Conservation (phyloP, 2,329 filamentous ascomycete species). For the Knufia fluminis region DNA sequence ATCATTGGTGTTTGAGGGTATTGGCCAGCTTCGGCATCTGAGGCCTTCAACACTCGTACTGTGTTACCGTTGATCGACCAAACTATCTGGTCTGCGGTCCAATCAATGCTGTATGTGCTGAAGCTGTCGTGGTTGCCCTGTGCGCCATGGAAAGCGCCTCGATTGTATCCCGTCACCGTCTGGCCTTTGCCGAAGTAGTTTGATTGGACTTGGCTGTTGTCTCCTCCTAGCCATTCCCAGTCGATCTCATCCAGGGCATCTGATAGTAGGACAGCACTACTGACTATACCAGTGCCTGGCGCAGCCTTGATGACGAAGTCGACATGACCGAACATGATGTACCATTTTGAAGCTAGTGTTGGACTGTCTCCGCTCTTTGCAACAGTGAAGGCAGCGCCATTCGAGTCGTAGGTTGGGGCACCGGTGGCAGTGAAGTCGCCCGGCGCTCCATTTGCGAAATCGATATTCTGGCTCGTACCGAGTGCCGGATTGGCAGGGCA, state of each 20-base stretch:
- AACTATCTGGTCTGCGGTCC: slow-evolving; percentile 53
- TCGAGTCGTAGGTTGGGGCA: slow-evolving; percentile 60
- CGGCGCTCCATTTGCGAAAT: slow-evolving; percentile 70
- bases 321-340: slow-evolving; percentile 97
- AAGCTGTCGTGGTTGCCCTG: slow-evolving; percentile 45
- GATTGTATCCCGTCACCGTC: slow-evolving; percentile 67
- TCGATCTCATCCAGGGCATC: slow-evolving; percentile 94
- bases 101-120: slow-evolving; percentile 49
- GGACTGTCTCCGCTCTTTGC: slow-evolving; percentile 70
- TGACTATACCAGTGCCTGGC: slow-evolving; percentile 84
- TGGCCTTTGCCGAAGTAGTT: slow-evolving; percentile 97
- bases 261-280: slow-evolving; percentile 81
- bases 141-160: slow-evolving; percentile 68
- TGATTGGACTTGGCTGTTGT: slow-evolving; percentile 70
- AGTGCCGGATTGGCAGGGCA: slow-evolving; percentile 74
- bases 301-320: slow-evolving; percentile 78
- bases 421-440: slow-evolving; percentile 68
- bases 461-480: slow-evolving; percentile 70
- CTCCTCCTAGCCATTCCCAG: slow-evolving; percentile 85
- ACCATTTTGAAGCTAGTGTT: slow-evolving; percentile 81
- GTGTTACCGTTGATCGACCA: slow-evolving; percentile 56
- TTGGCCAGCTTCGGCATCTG: slow-evolving; percentile 50
- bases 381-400: slow-evolving; percentile 77
- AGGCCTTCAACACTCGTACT: slow-evolving; percentile 53
- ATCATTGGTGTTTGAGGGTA: slow-evolving; percentile 69